A percentile compares a stretch with the other conserved stretches of the same genome.
phyloP scores from a whole-genome alignment of 805 yeast genomes.

The Wickerhamomyces kurtzmanii region DNA sequence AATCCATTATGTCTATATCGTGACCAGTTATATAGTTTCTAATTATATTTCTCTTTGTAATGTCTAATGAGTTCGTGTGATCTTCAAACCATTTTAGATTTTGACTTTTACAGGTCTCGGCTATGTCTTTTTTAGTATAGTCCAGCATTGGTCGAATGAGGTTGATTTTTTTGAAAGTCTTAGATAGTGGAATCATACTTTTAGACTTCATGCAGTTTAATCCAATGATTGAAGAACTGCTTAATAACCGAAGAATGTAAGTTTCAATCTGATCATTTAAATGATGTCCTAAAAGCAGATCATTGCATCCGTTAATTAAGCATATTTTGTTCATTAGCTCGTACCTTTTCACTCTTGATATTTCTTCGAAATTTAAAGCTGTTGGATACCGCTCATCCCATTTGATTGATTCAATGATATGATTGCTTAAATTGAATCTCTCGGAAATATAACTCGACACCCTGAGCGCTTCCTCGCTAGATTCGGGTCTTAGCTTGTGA shows the following conservation, averaged over 20 bases:
- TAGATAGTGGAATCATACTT: conserved; percentile 10
- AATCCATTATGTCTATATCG: conserved; percentile 6
- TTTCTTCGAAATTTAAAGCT: conserved; percentile 47
- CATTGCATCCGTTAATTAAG: conserved; percentile 15
- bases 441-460: conserved; percentile 17
- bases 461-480: conserved; percentile 38
- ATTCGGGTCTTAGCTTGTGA: conserved; percentile 43
- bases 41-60: conserved; percentile 50
- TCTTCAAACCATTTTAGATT: conserved; percentile 62
- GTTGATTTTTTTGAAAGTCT: conserved; percentile 10
- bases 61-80: conserved; percentile 37
- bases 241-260: conserved; percentile 40
- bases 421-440: conserved; percentile 20
- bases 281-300: conserved; percentile 59
- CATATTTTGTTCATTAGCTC: conserved; percentile 32
- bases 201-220: conserved; percentile 39
- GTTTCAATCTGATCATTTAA: conserved; percentile 69
- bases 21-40: conserved; percentile 23
- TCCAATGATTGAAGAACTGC: conserved; percentile 43
- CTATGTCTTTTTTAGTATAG: conserved; percentile 32
- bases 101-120: conserved; percentile 30
- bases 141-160: conserved; percentile 45
- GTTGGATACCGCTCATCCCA: conserved; percentile 12
- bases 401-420: conserved; percentile 18
- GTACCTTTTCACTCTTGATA: conserved; percentile 50